Conservation (phyloP, 83 land plant species). For the Picea mariana region DNA sequence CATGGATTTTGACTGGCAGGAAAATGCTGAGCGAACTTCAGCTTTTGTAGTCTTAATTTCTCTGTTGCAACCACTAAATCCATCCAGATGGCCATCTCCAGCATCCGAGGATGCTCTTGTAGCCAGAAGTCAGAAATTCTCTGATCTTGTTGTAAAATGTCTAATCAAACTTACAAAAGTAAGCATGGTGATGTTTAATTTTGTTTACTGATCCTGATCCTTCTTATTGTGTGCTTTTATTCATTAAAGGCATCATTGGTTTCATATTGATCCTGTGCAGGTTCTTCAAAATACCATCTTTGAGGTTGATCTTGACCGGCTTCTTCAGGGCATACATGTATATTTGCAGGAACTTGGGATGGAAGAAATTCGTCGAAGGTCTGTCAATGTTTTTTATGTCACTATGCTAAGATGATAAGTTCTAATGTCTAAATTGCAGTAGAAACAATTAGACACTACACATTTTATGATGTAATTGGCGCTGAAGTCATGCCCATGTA, state of each 20-base stretch:
- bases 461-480: too few relatives aligned
- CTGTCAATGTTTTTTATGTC: neutral
- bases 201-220: neutral
- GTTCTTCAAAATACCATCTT: conserved; percentile 88
- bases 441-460: too few relatives aligned
- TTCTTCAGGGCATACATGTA: conserved; percentile 96
- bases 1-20: conserved; percentile 52
- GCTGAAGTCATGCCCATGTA: too few relatives aligned
- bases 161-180: conserved; percentile 97
- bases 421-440: too few relatives aligned
- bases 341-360: conserved; percentile 96
- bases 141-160: conserved; percentile 98
- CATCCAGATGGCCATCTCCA: conserved; percentile 81
- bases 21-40: conserved; percentile 97
- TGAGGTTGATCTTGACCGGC: conserved; percentile 95
- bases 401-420: too few relatives aligned
- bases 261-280: conserved; percentile 33
- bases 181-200: neutral
- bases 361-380: conserved; percentile 99
- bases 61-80: conserved; percentile 82
- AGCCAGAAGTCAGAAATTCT: conserved; percentile 84
- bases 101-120: conserved; percentile 54
- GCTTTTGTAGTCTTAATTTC: conserved; percentile 95
- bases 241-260: neutral
- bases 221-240: neutral